phyloP scores from a whole-genome alignment of 148 eudicot species.

The Rhododendron williamsianum region DNA sequence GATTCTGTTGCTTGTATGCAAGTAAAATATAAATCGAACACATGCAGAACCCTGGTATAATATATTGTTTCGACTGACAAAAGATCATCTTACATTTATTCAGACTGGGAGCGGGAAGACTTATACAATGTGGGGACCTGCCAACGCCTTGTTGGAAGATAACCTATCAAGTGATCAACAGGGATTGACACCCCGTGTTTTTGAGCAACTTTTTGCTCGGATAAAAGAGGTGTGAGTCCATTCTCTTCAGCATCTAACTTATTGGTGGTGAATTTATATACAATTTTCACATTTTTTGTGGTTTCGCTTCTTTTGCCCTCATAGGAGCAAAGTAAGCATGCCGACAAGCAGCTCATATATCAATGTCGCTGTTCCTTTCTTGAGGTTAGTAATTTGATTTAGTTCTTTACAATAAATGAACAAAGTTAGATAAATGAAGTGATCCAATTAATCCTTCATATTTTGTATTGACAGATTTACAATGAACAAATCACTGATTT shows the following conservation, averaged over 20 bases:
- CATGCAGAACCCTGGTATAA: too few species aligned
- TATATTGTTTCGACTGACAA: neutral
- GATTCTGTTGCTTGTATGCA: neutral
- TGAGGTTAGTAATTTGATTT: slow-evolving; percentile 45
- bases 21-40: neutral
- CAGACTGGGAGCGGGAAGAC: slow-evolving; percentile 99
- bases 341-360: slow-evolving; percentile 71
- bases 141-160: slow-evolving; percentile 80
- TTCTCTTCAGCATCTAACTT: neutral
- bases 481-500: slow-evolving; percentile 95
- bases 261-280: neutral
- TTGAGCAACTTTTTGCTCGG: slow-evolving; percentile 69
- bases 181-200: slow-evolving; percentile 91
- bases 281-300: neutral
- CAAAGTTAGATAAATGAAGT: neutral
- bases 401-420: neutral
- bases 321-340: slow-evolving; percentile 81
- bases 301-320: slow-evolving; percentile 13
- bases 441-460: slow-evolving; percentile 3
- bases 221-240: slow-evolving; percentile 59
- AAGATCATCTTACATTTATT: neutral
- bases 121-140: slow-evolving; percentile 96
- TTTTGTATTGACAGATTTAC: slow-evolving; percentile 53
- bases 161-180: slow-evolving; percentile 58
- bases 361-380: slow-evolving; percentile 97